phyloP scores from a whole-genome alignment of 768 basidiomycete species.

The Boletellus ananiceps region DNA sequence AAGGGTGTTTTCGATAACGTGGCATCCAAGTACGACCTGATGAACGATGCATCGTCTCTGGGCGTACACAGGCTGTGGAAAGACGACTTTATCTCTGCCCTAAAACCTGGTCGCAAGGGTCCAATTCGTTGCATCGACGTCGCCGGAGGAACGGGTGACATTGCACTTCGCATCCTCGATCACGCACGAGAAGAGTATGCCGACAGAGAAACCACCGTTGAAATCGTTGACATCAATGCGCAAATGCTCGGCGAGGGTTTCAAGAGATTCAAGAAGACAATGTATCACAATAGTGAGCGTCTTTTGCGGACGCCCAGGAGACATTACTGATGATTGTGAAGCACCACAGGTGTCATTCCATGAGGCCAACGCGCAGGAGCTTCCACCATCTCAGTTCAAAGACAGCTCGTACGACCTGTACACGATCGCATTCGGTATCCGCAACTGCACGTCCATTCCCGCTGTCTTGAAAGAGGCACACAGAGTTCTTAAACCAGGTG shows the following conservation, averaged over 20 bases:
- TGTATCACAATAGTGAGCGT: conserved; percentile 92
- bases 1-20: conserved; percentile 94
- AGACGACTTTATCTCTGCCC: conserved; percentile 72
- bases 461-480: conserved; percentile 85
- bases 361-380: conserved; percentile 86
- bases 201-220: conserved; percentile 85
- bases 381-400: conserved; percentile 62
- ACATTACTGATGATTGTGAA: conserved; percentile 28
- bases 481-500: conserved; percentile 94
- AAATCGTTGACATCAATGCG: conserved; percentile 90
- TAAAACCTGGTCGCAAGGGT: conserved; percentile 74
- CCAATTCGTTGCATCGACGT: conserved; percentile 86
- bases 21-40: conserved; percentile 90
- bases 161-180: conserved; percentile 91
- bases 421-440: conserved; percentile 97
- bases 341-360: conserved; percentile 91
- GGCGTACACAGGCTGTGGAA: conserved; percentile 98
- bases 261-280: conserved; percentile 89
- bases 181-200: conserved; percentile 83
- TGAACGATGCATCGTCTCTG: conserved; percentile 99
- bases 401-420: conserved; percentile 91
- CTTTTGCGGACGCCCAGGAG: background rate
- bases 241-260: conserved; percentile 94
- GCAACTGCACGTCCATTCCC: conserved; percentile 93
- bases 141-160: conserved; percentile 97